These are phyloP conservation scores for Pythium diclinum DNA, from an alignment of 352 stramenopile genomes.

Conservation along the genomic window DNA sequence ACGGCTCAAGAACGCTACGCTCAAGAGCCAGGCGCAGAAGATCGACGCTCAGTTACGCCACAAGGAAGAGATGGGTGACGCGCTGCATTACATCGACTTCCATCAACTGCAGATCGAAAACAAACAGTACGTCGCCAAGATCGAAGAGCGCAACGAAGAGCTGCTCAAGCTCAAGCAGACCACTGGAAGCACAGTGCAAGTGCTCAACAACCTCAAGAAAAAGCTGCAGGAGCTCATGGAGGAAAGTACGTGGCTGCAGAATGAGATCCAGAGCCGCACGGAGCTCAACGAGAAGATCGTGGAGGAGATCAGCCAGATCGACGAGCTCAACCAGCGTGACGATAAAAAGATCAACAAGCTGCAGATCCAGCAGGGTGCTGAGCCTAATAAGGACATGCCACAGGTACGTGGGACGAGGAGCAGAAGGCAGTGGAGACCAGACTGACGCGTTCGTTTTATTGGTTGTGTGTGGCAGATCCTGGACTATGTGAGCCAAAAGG, in stretches of 20 bases:
- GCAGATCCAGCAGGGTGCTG: conserved; percentile 59
- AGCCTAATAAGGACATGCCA: conserved; percentile 82
- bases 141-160: conserved; percentile 94
- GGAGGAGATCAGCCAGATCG: conserved; percentile 78
- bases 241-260: conserved; percentile 75
- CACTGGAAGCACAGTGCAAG: conserved; percentile 86
- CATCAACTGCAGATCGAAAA: conserved; percentile 96
- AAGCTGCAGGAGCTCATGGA: conserved; percentile 83
- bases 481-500: conserved; percentile 91
- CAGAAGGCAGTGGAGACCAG: neutral
- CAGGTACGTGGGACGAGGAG: conserved; percentile 34
- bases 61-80: conserved; percentile 95
- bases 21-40: conserved; percentile 92
- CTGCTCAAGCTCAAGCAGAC: conserved; percentile 91
- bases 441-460: neutral
- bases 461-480: conserved; percentile 44
- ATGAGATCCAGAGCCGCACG: conserved; percentile 75
- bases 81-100: conserved; percentile 96
- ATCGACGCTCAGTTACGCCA: conserved; percentile 89
- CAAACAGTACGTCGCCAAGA: conserved; percentile 94
- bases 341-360: conserved; percentile 50
- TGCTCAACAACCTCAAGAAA: conserved; percentile 91
- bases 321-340: conserved; percentile 66
- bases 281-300: conserved; percentile 88
- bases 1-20: conserved; percentile 91